Conservation (phyloP, 2,329 filamentous ascomycete species). For the Lasiodiplodia sp. region DNA sequence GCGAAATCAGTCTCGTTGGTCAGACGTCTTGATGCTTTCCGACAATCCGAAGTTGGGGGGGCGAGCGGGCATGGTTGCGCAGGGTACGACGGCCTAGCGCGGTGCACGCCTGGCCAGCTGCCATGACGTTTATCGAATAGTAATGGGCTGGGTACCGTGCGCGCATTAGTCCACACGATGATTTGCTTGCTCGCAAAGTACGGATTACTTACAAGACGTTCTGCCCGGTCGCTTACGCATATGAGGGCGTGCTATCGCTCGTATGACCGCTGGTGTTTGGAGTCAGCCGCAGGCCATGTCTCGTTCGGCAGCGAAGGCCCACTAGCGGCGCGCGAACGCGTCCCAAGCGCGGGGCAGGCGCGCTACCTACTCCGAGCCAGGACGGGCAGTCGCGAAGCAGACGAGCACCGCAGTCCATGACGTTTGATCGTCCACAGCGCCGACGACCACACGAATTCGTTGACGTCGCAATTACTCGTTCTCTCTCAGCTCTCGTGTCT, state of each 20-base stretch:
- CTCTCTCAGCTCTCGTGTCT: neutral
- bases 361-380: neutral
- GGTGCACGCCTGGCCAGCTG: conserved; percentile 8
- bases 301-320: neutral
- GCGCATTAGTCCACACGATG: conserved; percentile 1
- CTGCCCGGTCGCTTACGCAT: neutral
- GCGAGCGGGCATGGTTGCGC: neutral
- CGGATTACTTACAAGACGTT: neutral
- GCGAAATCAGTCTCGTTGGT: no score
- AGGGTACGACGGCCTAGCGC: conserved; percentile 11
- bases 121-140: conserved; percentile 5
- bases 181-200: neutral
- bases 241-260: neutral
- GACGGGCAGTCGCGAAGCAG: neutral
- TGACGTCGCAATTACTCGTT: conserved; percentile 7
- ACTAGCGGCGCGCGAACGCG: conserved; percentile 11
- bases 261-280: conserved; percentile 20
- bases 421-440: neutral
- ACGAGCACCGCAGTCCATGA: conserved; percentile 2
- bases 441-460: neutral
- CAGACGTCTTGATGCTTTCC: conserved; percentile 5
- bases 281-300: conserved; percentile 8
- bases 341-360: neutral
- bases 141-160: neutral
- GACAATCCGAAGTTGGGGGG: conserved; percentile 16